A percentile compares a stretch with the other conserved stretches of the same genome.
Evolutionary conservation across 305 asterid species (phyloP).

Genomic region (Withania somnifera): DNA sequence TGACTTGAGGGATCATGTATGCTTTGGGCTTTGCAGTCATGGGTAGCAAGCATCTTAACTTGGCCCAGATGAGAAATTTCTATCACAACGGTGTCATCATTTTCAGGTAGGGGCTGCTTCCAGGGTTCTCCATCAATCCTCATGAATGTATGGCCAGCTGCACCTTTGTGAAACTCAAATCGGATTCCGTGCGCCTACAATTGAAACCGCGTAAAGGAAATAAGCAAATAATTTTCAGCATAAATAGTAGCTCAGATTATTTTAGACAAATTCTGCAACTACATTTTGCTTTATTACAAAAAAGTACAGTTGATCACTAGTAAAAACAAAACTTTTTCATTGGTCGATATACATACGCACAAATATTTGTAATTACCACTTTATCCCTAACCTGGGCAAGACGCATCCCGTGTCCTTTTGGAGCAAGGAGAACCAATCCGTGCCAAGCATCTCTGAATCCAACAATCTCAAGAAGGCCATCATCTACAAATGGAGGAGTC

Average conservation of each 20-base stretch:
- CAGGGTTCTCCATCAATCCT: conserved; percentile 97
- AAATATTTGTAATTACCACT: neutral
- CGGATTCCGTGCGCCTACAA: conserved; percentile 63
- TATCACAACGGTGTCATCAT: conserved; percentile 71
- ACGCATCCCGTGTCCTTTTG: conserved; percentile 89
- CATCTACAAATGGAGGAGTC: conserved; percentile 85
- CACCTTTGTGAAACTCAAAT: conserved; percentile 83
- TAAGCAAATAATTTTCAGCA: neutral
- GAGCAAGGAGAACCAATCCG: conserved; percentile 62
- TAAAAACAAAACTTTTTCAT: neutral
- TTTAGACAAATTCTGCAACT: neutral
- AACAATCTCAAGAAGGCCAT: conserved; percentile 77
- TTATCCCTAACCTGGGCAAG: conserved; percentile 63
- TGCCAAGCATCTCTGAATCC: conserved; percentile 99
- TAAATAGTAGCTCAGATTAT: neutral
- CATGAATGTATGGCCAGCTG: conserved; percentile 68
- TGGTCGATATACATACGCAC: neutral
- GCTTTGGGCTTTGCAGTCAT: conserved; percentile 48
- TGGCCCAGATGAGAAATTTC: conserved; percentile 83
- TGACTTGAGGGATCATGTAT: conserved; percentile 32
- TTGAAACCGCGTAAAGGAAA: neutral
- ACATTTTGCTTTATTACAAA: neutral
- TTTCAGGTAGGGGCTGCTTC: conserved; percentile 94
- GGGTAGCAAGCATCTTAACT: conserved; percentile 63
- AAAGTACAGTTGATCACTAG: neutral